Evolutionary conservation across 1,284 basidiomycete genomes (phyloP).

Genomic region (Phaffia rhodozyma): DNA sequence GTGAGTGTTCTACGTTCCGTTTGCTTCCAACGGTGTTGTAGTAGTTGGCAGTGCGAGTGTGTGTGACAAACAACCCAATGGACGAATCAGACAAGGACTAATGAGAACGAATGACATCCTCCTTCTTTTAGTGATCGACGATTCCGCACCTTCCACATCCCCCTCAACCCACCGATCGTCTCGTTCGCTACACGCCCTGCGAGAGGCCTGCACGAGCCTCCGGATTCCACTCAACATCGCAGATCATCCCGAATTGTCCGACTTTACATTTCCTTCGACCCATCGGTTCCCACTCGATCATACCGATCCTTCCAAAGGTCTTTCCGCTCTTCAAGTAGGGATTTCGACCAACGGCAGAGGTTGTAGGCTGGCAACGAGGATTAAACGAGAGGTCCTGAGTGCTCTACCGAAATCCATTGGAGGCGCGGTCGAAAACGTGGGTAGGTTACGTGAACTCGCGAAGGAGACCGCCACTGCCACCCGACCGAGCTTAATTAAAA

Average conservation of each 20-base stretch:
- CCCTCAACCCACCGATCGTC: constrained; percentile 37
- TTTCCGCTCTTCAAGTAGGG: constrained; percentile 63
- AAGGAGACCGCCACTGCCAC: not conserved
- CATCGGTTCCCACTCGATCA: constrained; percentile 55
- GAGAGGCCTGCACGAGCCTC: constrained; percentile 43
- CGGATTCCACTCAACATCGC: constrained; percentile 74
- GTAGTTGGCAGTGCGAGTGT: too few relatives aligned
- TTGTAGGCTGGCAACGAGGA: constrained; percentile 68
- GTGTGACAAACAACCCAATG: not conserved
- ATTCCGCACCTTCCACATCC: constrained; percentile 27
- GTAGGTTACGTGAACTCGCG: constrained; percentile 44
- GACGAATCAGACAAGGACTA: not conserved
- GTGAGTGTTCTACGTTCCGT: not conserved
- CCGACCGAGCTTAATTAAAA: not conserved
- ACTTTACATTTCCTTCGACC: constrained; percentile 77
- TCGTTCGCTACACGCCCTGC: constrained; percentile 46
- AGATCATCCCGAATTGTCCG: constrained; percentile 74
- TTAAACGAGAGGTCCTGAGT: constrained; percentile 71
- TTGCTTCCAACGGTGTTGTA: not conserved
- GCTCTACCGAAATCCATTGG: constrained; percentile 64
- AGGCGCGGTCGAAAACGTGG: constrained; percentile 63
- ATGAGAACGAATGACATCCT: not conserved
- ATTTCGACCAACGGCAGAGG: constrained; percentile 87
- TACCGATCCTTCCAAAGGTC: constrained; percentile 21
- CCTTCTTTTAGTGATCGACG: constrained; percentile 25